Evolutionary conservation across 805 yeast species (phyloP).

Genomic region (Cyberlindnera maritima): DNA sequence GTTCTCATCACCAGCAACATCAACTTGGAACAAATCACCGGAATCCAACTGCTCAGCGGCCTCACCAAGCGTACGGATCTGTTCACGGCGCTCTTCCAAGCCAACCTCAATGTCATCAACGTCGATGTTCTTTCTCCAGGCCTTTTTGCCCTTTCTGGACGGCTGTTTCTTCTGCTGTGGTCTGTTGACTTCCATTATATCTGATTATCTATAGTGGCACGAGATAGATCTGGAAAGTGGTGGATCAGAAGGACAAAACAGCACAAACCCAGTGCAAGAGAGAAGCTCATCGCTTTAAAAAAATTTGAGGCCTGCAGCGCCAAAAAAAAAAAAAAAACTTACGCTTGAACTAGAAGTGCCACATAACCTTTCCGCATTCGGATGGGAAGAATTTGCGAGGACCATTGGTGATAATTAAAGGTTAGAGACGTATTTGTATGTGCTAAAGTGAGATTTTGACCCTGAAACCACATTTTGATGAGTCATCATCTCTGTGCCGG

Average conservation of each 20-base stretch:
- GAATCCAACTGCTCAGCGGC: conserved; percentile 37
- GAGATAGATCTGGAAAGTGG: neutral
- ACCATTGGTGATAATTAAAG: no score
- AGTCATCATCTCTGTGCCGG: no score
- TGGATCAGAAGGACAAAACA: neutral
- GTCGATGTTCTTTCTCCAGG: conserved; percentile 93
- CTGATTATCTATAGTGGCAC: neutral
- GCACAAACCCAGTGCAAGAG: neutral
- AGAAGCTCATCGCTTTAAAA: conserved; percentile 17
- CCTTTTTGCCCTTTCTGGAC: conserved; percentile 88
- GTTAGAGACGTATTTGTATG: no score
- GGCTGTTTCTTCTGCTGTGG: conserved; percentile 65
- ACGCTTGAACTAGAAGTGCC: neutral
- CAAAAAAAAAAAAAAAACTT: conserved; percentile 2
- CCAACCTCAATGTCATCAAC: conserved; percentile 72
- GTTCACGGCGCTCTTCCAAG: conserved; percentile 67
- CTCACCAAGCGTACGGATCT: conserved; percentile 50
- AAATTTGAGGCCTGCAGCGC: neutral
- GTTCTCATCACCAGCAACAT: conserved; percentile 59
- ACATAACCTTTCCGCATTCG: conserved; percentile 8
- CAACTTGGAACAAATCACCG: conserved; percentile 58
- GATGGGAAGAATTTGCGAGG: neutral
- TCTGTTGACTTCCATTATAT: conserved; percentile 38
- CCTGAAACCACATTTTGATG: no score
- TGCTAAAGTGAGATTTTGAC: no score